Conservation (phyloP, 257 asterid genomes). For the Jacaranda copaia region DNA sequence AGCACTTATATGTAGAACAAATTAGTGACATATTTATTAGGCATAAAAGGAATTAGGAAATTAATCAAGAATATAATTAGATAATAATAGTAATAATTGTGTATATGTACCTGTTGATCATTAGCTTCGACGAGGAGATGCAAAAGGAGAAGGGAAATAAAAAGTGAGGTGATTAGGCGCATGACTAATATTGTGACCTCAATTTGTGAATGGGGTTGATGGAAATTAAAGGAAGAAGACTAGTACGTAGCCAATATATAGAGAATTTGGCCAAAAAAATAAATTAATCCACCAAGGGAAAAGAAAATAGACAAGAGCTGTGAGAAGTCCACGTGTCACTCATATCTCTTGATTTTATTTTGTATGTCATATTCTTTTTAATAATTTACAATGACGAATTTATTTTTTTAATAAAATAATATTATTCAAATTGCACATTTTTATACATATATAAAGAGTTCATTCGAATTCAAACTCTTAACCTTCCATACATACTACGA, state of each 20-base stretch:
- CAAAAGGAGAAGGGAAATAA: constrained; percentile 18
- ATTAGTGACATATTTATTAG: no score
- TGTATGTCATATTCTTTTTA: no score
- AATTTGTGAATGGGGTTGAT: background rate
- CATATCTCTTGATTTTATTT: no score
- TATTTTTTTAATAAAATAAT: no score
- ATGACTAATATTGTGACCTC: background rate
- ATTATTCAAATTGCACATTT: no score
- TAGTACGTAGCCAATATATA: background rate
- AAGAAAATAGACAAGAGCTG: no score
- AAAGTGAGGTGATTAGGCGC: constrained; percentile 23
- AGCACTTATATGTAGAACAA: constrained; percentile 6
- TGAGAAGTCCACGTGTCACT: background rate
- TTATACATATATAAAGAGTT: no score
- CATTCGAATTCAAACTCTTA: no score
- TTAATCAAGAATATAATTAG: background rate
- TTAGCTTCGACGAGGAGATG: constrained; percentile 25
- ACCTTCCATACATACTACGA: no score
- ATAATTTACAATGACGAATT: no score
- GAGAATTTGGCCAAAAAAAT: background rate
- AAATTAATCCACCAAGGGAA: no score
- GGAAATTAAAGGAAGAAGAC: background rate
- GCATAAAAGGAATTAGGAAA: no score
- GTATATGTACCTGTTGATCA: constrained; percentile 21
- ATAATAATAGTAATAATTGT: background rate